A percentile compares a stretch with the other conserved stretches of the same genome.
phyloP scores from a whole-genome alignment of 1,284 basidiomycete species.

The Phellopilus nigrolimitatus region DNA sequence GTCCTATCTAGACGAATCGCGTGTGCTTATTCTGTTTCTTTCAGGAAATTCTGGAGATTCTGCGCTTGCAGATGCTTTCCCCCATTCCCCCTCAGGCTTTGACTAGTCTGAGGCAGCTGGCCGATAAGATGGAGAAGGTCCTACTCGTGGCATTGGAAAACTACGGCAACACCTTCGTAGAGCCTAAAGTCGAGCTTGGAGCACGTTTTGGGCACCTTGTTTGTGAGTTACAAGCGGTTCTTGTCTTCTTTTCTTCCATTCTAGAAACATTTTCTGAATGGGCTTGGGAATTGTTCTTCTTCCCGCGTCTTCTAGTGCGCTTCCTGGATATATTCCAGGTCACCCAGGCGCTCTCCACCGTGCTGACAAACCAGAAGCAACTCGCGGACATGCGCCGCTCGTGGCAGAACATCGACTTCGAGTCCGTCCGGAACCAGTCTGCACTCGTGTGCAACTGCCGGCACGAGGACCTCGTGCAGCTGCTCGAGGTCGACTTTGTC shows the following conservation, averaged over 20 bases:
- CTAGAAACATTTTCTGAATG: too few relatives aligned
- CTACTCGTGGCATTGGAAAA: slow-evolving; percentile 72
- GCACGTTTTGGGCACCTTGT: slow-evolving; percentile 85
- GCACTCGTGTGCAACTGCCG: slow-evolving; percentile 87
- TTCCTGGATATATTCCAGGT: slow-evolving; percentile 88
- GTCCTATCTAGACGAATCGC: slow-evolving; percentile 12
- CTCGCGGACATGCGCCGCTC: slow-evolving; percentile 80
- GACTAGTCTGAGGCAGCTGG: slow-evolving; percentile 69
- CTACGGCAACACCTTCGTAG: slow-evolving; percentile 85
- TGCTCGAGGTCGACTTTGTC: slow-evolving; percentile 83
- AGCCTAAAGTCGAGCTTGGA: slow-evolving; percentile 84
- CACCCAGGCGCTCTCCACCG: slow-evolving; percentile 79
- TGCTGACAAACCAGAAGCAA: slow-evolving; percentile 81
- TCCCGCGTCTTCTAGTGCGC: slow-evolving; percentile 49
- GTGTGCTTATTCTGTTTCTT: slow-evolving; percentile 17
- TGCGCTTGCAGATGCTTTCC: slow-evolving; percentile 78
- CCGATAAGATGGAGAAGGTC: slow-evolving; percentile 90
- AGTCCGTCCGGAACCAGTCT: slow-evolving; percentile 86
- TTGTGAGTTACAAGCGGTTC: slow-evolving; percentile 44
- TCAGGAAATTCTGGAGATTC: slow-evolving; percentile 81
- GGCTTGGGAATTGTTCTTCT: too few relatives aligned
- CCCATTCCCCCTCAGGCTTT: slow-evolving; percentile 66
- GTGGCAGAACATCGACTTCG: slow-evolving; percentile 83
- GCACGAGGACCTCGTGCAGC: slow-evolving; percentile 79
- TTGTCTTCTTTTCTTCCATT: slow-evolving; percentile 14